Base-by-base conservation (phyloP, 495 filamentous ascomycete genomes). In the Cenococcum geophilum region DNA sequence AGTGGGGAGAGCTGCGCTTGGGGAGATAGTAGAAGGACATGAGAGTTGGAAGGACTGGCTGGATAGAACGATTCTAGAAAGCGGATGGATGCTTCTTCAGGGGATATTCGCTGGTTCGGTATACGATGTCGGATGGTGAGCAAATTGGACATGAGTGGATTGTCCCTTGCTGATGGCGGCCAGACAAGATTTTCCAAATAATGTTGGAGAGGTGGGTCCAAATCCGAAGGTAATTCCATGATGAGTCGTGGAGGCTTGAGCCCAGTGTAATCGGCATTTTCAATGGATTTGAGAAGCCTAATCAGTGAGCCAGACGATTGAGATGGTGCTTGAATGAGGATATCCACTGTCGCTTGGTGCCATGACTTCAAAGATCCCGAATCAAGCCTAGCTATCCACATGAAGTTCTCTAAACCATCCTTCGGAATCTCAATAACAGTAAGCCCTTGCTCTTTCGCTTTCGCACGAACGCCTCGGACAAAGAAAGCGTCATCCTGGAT, bases 11-110 rank as follows among this genome's bases (percentile, higher is more conserved):
- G 67, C 68, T 96, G 84, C 5, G 77, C 80, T 66, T 92, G 83
- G 0, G 91, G 83, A 14, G 89, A 90, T 2, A 96, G 78, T 20
- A 95, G 70, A 27, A 96, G 78, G 10, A 95, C 80, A 72, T 95
- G 89, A 2, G 86, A 84, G 50, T 81, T 63, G 0, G 67, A 65
- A 12, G 82, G 77, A 59, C 83, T 76, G 5, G 78, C 71, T 9
- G 91, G 90, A 77, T 87, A 96, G 69, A 92, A 95, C 0, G 86
- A 84, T 72, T 96, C 90, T 12, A 93, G 74, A 36, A 88, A 85
- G 57, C 83, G 82, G 18, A 86, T 74, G 8, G 89, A 85, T 50
- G 85, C 78, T 73, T 91, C 78, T 58, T 85, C 77, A 65, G 80
- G 77, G 47, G 78, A 80, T 55, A 84, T 61, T 35, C 72, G 74